Evolutionary conservation across 2,329 filamentous ascomycete genomes (phyloP), one percentile per base, ranked within the genome.

Genomic region (Knufia petricola): DNA sequence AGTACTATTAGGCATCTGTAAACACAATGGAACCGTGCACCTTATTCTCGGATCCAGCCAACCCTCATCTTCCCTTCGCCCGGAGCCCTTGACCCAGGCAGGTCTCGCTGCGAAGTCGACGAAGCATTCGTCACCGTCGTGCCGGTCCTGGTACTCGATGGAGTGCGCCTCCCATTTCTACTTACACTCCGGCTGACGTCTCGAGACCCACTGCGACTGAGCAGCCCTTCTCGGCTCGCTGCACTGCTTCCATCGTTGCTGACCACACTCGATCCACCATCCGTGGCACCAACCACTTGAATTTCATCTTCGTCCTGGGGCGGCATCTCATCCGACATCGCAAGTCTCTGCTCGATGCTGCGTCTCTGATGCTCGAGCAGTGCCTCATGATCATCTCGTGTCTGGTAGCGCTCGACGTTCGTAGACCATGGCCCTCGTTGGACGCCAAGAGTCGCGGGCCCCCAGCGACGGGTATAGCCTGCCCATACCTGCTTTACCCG

Each of bases 391-490:
- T 40, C 37, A 21, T 40, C 19, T 17, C 19, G 17, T 17, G 37
- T 40, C 17, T 21, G 19, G 21, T 23, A 23, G 7, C 21, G 37
- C 37, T 24, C 37, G 21, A 23, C 21, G 21, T 40, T 17, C 10
- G 17, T 40, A 10, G 37, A 40, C 8, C 17, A 40, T 21, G 19
- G 7, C 4, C 37, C 37, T 21, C 19, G 37, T 17, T 40, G 37
- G 10, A 40, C 21, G 7, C 37, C 37, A 12, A 58, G 21, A 0
- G 54, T 52, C 10, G 44, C 55, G 15, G 55, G 55, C n/a, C 55
- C 55, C 55, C 55, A 58, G 2, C 55, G 52, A 23, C 41, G 46
- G 3, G 55, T 55, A 49, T 52, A 58, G 15, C 55, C 55, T 10
- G 21, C 32, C 55, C 55, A 58, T 17, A 58, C 48, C 13, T 37